Evolutionary conservation across 2,329 filamentous ascomycete genomes (phyloP).

Genomic region (Diaporthe destruens): DNA sequence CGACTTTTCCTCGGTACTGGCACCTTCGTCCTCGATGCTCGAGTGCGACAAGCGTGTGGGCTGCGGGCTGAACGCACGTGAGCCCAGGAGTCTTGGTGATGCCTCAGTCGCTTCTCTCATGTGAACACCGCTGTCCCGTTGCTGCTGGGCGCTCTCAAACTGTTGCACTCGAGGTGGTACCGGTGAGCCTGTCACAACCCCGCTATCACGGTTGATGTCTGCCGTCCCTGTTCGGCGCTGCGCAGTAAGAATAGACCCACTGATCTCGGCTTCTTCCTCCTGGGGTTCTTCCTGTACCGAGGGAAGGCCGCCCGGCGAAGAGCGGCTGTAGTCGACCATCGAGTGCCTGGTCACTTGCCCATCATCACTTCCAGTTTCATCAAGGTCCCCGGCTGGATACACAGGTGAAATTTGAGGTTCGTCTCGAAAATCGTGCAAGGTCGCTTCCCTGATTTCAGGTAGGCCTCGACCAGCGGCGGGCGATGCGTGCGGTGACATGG

Average conservation of each 20-base stretch:
- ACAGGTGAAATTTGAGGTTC: constrained; percentile 2
- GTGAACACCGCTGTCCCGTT: constrained; percentile 70
- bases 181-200: constrained; percentile 61
- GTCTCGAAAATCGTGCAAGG: constrained; percentile 1
- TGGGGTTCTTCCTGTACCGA: constrained; percentile 65
- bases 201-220: constrained; percentile 63
- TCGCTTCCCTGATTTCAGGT: constrained; percentile 16
- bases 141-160: constrained; percentile 51
- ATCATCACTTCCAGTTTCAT: constrained; percentile 40
- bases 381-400: constrained; percentile 26
- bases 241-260: constrained; percentile 43
- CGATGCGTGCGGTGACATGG: neutral
- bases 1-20: constrained; percentile 8
- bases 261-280: constrained; percentile 58
- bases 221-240: constrained; percentile 44
- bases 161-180: constrained; percentile 52
- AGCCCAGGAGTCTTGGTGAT: constrained; percentile 46
- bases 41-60: constrained; percentile 36
- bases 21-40: constrained; percentile 39
- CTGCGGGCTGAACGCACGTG: constrained; percentile 38
- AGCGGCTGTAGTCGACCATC: constrained; percentile 56
- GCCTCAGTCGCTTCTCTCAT: constrained; percentile 61
- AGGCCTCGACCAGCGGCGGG: neutral
- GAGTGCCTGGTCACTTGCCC: constrained; percentile 34
- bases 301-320: constrained; percentile 60